Conservation (phyloP, 2,329 filamentous ascomycete species). For the Penicillium sclerotigenum region DNA sequence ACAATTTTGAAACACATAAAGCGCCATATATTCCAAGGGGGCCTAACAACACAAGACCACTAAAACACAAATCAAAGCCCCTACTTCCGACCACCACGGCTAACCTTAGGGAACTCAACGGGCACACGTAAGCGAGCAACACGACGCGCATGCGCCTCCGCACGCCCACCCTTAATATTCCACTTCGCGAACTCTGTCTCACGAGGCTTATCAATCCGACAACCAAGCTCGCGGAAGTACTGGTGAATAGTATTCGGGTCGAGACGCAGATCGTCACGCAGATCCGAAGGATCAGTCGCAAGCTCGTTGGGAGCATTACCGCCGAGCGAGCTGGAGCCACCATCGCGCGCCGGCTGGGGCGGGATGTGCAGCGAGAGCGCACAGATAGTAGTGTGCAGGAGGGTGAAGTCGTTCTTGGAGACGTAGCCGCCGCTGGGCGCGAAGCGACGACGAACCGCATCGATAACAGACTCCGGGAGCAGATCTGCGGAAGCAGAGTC, state of each 20-base stretch:
- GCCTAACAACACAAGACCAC: neutral
- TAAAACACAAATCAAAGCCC: conserved; percentile 1
- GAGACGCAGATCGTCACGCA: conserved; percentile 45
- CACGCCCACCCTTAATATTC: conserved; percentile 57
- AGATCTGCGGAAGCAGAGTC: conserved; percentile 18
- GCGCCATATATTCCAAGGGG: conserved; percentile 5
- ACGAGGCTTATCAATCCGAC: conserved; percentile 41
- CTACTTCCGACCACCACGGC: conserved; percentile 37
- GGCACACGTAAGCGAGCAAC: conserved; percentile 74
- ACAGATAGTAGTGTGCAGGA: conserved; percentile 47
- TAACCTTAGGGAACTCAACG: conserved; percentile 72
- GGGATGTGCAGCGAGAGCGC: conserved; percentile 47
- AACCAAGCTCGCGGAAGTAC: conserved; percentile 49
- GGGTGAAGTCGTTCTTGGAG: conserved; percentile 40
- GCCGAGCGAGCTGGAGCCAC: conserved; percentile 35
- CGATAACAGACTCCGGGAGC: conserved; percentile 40
- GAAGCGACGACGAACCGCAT: conserved; percentile 42
- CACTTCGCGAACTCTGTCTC: conserved; percentile 43
- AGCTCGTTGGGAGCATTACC: conserved; percentile 38
- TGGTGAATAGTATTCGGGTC: conserved; percentile 37
- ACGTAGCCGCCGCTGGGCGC: conserved; percentile 37
- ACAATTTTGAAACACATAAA: conserved; percentile 9
- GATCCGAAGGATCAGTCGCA: conserved; percentile 45
- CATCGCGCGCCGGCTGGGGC: conserved; percentile 39
- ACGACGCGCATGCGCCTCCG: conserved; percentile 50